Evolutionary conservation across 1,284 basidiomycete genomes (phyloP).

Genomic region (Coniophora puteana): DNA sequence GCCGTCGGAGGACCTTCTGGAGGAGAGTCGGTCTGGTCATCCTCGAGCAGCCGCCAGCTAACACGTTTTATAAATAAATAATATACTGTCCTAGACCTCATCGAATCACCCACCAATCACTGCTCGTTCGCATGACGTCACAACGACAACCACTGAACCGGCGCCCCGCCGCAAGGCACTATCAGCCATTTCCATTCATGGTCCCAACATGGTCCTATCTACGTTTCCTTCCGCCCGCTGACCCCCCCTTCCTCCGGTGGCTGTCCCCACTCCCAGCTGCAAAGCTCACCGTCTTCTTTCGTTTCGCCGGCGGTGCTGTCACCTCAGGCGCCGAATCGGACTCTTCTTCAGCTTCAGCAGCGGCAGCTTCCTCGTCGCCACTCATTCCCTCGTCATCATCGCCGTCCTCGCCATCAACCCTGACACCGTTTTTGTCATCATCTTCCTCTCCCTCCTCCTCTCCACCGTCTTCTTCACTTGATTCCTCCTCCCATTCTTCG

Average conservation of each 20-base stretch:
- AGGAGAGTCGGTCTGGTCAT: constrained; percentile 28
- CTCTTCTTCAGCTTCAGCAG: constrained; percentile 22
- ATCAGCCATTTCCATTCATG: no score
- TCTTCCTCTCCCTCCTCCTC: constrained; percentile 28
- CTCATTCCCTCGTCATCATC: constrained; percentile 17
- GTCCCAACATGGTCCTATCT: neutral
- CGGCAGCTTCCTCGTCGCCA: constrained; percentile 17
- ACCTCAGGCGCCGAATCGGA: constrained; percentile 17
- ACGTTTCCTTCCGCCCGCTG: constrained; percentile 2
- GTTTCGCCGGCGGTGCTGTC: constrained; percentile 33
- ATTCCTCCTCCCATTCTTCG: constrained; percentile 42
- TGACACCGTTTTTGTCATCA: constrained; percentile 27
- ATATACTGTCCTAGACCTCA: neutral
- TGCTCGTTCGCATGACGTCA: constrained; percentile 6
- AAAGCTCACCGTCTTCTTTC: constrained; percentile 38
- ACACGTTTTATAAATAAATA: constrained; percentile 4
- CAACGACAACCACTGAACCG: no score
- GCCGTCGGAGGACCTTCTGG: constrained; percentile 25
- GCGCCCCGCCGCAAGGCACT: no score
- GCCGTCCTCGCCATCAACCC: constrained; percentile 14
- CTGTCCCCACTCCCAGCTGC: constrained; percentile 4
- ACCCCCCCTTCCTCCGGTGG: constrained; percentile 8
- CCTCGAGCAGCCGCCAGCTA: constrained; percentile 1
- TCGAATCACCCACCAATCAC: no score
- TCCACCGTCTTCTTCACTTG: constrained; percentile 18